phyloP scores from a whole-genome alignment of 2,329 filamentous ascomycete genomes.

The Claviceps citrina region DNA sequence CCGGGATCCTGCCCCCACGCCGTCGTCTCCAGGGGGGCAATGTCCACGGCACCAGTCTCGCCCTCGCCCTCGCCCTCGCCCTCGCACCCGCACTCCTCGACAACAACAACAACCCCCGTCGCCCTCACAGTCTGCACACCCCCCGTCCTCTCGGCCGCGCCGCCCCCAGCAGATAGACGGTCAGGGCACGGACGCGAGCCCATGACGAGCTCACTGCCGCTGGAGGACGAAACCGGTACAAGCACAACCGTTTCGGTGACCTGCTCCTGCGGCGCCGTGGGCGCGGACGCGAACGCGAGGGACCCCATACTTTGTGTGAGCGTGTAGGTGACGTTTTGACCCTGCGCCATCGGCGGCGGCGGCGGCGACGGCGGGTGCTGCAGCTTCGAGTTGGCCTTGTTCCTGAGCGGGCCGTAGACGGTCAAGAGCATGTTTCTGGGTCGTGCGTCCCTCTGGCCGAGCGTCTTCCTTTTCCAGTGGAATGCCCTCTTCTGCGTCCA shows the following conservation, averaged over 20 bases:
- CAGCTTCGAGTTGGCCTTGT: constrained; percentile 14
- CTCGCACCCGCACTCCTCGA: constrained; percentile 12
- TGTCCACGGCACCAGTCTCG: background rate
- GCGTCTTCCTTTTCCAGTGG: background rate
- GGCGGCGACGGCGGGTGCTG: no score
- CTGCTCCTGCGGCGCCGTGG: background rate
- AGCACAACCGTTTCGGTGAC: constrained; percentile 2
- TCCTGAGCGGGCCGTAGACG: constrained; percentile 25
- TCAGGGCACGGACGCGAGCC: no score
- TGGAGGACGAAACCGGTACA: no score
- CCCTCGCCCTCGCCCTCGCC: no score
- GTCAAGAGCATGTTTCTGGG: constrained; percentile 23
- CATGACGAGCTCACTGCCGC: no score
- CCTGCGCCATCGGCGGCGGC: constrained; percentile 20
- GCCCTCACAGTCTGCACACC: background rate
- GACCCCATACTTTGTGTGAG: background rate
- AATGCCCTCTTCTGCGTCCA: background rate
- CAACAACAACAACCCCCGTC: constrained; percentile 16
- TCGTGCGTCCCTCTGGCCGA: constrained; percentile 13
- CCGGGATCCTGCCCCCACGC: no score
- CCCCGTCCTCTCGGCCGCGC: no score
- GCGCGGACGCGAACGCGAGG: background rate
- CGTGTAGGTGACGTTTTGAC: constrained; percentile 7
- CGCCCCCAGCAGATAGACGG: background rate
- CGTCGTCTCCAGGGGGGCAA: background rate